A percentile compares a stretch with the other conserved stretches of the same genome.
These are phyloP conservation scores for Meredithiella fracta DNA, from an alignment of 2,329 filamentous ascomycete species.

Conservation along the genomic window DNA sequence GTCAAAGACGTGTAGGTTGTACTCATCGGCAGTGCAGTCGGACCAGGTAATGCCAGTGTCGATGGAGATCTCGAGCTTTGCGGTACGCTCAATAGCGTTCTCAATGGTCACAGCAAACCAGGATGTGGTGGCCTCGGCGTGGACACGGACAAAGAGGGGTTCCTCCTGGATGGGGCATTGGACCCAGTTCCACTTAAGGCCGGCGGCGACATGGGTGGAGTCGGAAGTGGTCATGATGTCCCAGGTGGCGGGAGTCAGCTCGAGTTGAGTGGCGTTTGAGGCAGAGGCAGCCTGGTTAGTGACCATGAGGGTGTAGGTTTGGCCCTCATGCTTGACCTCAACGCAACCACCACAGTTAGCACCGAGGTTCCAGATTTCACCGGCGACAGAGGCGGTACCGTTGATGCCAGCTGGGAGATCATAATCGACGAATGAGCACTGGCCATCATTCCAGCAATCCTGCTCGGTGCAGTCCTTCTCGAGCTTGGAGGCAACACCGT, in stretches of 20 bases:
- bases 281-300: conserved; percentile 10
- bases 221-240: conserved; percentile 8
- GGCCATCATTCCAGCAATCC: conserved; percentile 1
- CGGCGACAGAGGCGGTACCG: conserved; percentile 7
- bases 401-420: conserved; percentile 8
- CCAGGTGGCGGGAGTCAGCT: conserved; percentile 11
- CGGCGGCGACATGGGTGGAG: background rate
- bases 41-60: conserved; percentile 11
- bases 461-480: conserved; percentile 6
- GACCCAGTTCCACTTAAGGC: conserved; percentile 11
- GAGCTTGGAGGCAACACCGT: conserved; percentile 7
- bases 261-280: conserved; percentile 13
- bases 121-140: conserved; percentile 15
- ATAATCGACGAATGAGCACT: conserved; percentile 11
- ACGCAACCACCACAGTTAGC: conserved; percentile 13
- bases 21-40: conserved; percentile 4
- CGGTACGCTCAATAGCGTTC: conserved; percentile 16
- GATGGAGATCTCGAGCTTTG: conserved; percentile 14
- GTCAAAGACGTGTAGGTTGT: conserved; percentile 13
- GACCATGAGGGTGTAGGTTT: conserved; percentile 11
- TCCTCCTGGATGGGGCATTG: conserved; percentile 12
- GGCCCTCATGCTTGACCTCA: conserved; percentile 9
- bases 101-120: conserved; percentile 16
- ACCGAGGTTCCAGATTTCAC: conserved; percentile 14
- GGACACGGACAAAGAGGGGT: conserved; percentile 15